Conservation (phyloP, 202 grass and related monocot genomes). For the Bolboschoenoplectus hybrid region DNA sequence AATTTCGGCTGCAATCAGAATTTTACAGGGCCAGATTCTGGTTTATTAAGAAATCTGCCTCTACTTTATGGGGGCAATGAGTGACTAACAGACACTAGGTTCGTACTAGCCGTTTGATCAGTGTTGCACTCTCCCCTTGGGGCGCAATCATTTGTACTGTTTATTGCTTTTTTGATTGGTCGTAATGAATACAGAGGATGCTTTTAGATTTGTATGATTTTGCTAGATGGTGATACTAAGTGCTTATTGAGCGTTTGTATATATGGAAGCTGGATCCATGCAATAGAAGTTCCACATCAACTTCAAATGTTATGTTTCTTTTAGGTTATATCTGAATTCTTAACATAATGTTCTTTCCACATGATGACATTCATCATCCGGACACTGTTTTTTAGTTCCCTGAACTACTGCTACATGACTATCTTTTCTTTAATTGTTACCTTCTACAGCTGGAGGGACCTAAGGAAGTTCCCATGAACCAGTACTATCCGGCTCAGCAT, state of each 20-base stretch:
- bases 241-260: background rate
- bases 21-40: background rate
- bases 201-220: background rate
- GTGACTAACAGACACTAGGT: background rate
- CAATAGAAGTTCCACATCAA: background rate
- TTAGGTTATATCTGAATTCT: background rate
- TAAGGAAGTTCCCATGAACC: slow-evolving; percentile 63
- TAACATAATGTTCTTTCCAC: background rate
- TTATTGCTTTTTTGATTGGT: background rate
- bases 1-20: slow-evolving; percentile 22
- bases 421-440: slow-evolving; percentile 30
- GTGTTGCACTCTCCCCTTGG: background rate
- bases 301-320: background rate
- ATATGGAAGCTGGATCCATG: background rate
- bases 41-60: background rate
- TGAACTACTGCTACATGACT: background rate
- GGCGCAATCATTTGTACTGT: background rate
- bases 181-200: background rate
- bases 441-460: slow-evolving; percentile 84
- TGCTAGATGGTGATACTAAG: slow-evolving; percentile 2
- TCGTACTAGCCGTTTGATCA: background rate
- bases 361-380: background rate
- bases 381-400: background rate
- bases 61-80: background rate
- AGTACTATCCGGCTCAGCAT: slow-evolving; percentile 56